Conservation (phyloP, 257 asterid species). For the Solanum pinnatisectum region DNA sequence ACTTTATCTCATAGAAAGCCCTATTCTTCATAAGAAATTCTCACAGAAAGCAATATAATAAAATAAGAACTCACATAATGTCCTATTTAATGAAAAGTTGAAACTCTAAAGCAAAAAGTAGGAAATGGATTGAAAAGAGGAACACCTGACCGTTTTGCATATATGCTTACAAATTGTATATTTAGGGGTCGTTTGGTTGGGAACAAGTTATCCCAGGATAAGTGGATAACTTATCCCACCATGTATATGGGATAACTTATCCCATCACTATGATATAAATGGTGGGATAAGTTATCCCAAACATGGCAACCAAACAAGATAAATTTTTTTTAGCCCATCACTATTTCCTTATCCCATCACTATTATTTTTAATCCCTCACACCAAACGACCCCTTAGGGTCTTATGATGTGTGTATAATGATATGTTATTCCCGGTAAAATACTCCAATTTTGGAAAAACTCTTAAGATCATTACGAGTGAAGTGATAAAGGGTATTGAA, state of each 20-base stretch:
- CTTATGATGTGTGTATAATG: neutral
- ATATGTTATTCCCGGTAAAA: neutral
- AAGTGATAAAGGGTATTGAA: neutral
- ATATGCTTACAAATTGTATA: neutral
- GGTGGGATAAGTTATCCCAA: too few relatives aligned
- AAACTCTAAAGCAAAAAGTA: neutral
- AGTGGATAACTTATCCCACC: too few relatives aligned
- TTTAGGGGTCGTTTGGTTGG: neutral
- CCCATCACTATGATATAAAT: too few relatives aligned
- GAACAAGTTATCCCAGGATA: too few relatives aligned
- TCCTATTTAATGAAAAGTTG: neutral
- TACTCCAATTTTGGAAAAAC: neutral
- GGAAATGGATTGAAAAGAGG: neutral
- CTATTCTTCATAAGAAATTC: neutral
- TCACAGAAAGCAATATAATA: neutral
- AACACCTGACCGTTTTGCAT: neutral
- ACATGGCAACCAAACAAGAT: too few relatives aligned
- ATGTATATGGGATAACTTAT: too few relatives aligned
- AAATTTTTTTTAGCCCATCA: too few relatives aligned
- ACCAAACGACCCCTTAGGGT: neutral
- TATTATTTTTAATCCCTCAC: too few relatives aligned
- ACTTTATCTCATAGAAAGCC: neutral
- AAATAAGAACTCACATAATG: neutral
- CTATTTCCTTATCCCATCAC: too few relatives aligned
- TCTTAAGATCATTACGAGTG: neutral